Evolutionary conservation across 257 asterid genomes (phyloP), one percentile per base, ranked within the genome.

Genomic region (Solanum boliviense): DNA sequence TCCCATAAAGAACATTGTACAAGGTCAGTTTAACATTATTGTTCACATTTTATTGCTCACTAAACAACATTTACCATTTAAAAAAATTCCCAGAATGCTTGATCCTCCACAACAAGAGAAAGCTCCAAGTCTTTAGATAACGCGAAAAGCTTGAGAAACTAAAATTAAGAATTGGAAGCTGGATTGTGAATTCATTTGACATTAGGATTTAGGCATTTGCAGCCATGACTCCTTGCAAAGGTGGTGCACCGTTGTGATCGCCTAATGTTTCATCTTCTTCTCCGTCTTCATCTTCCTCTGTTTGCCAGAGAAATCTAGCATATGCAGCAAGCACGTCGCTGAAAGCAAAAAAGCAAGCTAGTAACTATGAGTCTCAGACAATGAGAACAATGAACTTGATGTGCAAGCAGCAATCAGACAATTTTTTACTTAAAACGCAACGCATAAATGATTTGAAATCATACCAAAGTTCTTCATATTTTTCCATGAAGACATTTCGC

Each of bases 271-370:
- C 86, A 11, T 88, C 88, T 87, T 82, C 86, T 46, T n/a, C 44
- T 67, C 12, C 84, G 21, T 62, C 89, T 46, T 72, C 88, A 36
- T 93, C 96, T 5, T 88, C 95, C 46, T 92, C 96, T 0, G 86
- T 84, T 85, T 96, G 98, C 99, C 99, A 97, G 34, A 95, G 95
- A 92, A 95, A 95, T 74, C 92, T 94, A 13, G 99, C 98, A 89
- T 93, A 93, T 62, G 98, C 95, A 13, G 94, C 99, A 52, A 95
- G 95, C 87, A 94, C 94, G 21, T 90, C 58, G 91, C 98, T 97
- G 98, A 83, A 90, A 89, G 67, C 70, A 79, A 29, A 70, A 89
- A 89, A 39, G 41, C 86, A 16, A 25, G 71, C 44, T 23, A 21
- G 35, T 31, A 70, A 70, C 39, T 70, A 12, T 0, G 34, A 25